Conservation (phyloP, 345 rosid species). For the Eucalyptus tenuipes region DNA sequence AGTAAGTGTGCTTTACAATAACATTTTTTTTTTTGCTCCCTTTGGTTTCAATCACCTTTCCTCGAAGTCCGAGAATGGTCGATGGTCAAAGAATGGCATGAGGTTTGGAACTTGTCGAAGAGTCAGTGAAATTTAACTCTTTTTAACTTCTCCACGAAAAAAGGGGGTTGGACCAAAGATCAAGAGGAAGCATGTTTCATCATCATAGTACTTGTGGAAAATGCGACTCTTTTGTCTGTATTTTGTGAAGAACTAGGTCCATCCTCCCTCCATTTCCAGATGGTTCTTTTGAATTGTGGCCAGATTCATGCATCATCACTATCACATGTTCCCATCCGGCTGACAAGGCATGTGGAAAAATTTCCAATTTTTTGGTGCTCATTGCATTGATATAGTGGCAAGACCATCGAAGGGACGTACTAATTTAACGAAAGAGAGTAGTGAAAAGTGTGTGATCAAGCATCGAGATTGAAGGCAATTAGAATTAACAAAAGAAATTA, state of each 20-base stretch:
- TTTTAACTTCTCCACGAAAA: not conserved
- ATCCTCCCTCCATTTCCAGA: not conserved
- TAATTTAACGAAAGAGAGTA: not conserved
- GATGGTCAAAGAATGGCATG: not conserved
- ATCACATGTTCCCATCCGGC: not conserved
- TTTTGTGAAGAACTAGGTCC: not conserved
- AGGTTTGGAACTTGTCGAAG: fast-evolving
- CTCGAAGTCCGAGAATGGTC: not conserved
- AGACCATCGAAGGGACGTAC: not conserved
- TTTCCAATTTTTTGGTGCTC: not conserved
- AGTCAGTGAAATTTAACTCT: not conserved
- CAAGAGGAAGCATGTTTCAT: not conserved
- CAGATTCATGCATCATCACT: not conserved
- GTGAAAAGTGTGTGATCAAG: not conserved
- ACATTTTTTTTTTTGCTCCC: not conserved
- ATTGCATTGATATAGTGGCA: not conserved
- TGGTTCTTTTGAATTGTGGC: not conserved
- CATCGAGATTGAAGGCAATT: not conserved
- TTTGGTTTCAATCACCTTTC: not conserved
- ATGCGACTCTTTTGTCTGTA: not conserved
- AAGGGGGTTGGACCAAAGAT: not conserved
- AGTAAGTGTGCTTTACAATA: not conserved
- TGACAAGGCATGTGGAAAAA: not conserved
- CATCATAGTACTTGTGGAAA: not conserved
- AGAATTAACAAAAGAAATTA: not conserved